Evolutionary conservation across 768 basidiomycete species (phyloP).

Genomic region (Xerocomellus dryophilus): DNA sequence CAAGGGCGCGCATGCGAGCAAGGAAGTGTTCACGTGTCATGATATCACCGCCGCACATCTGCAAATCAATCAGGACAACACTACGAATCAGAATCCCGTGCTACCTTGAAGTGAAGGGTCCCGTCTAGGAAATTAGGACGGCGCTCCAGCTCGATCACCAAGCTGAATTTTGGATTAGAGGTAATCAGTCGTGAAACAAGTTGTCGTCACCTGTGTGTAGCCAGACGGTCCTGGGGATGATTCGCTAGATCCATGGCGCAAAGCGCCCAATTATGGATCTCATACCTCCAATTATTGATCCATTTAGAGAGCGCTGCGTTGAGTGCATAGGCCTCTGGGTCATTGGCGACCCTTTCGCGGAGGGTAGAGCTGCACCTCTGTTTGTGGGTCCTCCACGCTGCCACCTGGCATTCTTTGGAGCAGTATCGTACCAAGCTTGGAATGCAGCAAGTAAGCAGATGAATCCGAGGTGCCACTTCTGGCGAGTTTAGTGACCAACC

Average conservation of each 20-base stretch:
- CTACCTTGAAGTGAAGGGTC: conserved; percentile 23
- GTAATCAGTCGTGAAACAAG: background rate
- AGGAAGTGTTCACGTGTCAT: conserved; percentile 20
- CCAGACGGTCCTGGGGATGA: conserved; percentile 22
- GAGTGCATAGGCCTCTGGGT: conserved; percentile 15
- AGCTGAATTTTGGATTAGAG: conserved; percentile 8
- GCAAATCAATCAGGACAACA: background rate
- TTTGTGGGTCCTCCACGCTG: conserved; percentile 31
- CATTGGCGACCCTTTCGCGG: conserved; percentile 11
- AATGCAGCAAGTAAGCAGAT: background rate
- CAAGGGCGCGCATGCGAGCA: conserved; percentile 10
- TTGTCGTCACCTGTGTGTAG: conserved; percentile 21
- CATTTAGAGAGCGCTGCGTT: conserved; percentile 25
- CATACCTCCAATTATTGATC: conserved; percentile 24
- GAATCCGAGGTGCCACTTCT: background rate
- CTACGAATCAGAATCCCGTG: background rate
- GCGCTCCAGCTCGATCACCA: conserved; percentile 24
- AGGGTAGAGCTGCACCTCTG: conserved; percentile 11
- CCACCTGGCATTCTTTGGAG: conserved; percentile 28
- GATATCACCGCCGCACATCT: conserved; percentile 26
- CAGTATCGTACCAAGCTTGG: conserved; percentile 31
- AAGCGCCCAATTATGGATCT: conserved; percentile 16
- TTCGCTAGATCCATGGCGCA: conserved; percentile 30
- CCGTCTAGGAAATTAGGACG: conserved; percentile 15
- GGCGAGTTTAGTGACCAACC: conserved; percentile 11